A percentile compares a stretch with the other conserved stretches of the same genome.
phyloP scores from a whole-genome alignment of 2,329 filamentous ascomycete genomes.

The Beauveria australis region DNA sequence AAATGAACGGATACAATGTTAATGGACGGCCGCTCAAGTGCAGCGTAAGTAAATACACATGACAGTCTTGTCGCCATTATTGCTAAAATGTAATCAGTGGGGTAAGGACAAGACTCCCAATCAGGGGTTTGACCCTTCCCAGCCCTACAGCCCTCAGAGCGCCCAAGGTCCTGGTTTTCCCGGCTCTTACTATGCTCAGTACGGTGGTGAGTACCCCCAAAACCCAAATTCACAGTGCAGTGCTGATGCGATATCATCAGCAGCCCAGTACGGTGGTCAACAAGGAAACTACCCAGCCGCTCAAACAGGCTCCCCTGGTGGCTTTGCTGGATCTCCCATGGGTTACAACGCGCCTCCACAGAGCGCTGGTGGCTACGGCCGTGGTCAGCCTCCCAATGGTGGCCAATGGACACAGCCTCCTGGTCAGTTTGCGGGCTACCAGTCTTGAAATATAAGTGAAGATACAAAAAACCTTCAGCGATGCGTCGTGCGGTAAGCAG shows the following conservation, averaged over 20 bases:
- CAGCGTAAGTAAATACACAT: constrained; percentile 62
- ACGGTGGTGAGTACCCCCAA: constrained; percentile 56
- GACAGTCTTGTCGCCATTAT: neutral
- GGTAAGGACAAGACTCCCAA: constrained; percentile 96
- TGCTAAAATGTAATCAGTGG: constrained; percentile 58
- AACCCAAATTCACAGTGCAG: neutral
- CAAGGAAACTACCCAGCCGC: constrained; percentile 52
- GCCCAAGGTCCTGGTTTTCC: constrained; percentile 65
- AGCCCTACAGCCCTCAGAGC: constrained; percentile 63
- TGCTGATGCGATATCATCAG: constrained; percentile 9
- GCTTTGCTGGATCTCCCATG: constrained; percentile 60
- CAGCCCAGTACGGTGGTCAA: constrained; percentile 54
- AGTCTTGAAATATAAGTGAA: constrained; percentile 37
- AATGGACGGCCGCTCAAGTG: constrained; percentile 96
- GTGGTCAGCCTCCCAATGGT: constrained; percentile 54
- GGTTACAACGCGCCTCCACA: constrained; percentile 57
- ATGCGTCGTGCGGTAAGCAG: neutral
- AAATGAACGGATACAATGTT: constrained; percentile 95
- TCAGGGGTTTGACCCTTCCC: constrained; percentile 67
- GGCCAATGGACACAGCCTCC: constrained; percentile 46
- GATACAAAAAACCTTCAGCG: neutral
- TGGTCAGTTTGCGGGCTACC: constrained; percentile 54
- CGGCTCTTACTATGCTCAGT: constrained; percentile 90
- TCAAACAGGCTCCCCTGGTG: constrained; percentile 52
- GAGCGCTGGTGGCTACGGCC: constrained; percentile 78